phyloP scores from a whole-genome alignment of 495 filamentous ascomycete species.

The Parathielavia appendiculata region DNA sequence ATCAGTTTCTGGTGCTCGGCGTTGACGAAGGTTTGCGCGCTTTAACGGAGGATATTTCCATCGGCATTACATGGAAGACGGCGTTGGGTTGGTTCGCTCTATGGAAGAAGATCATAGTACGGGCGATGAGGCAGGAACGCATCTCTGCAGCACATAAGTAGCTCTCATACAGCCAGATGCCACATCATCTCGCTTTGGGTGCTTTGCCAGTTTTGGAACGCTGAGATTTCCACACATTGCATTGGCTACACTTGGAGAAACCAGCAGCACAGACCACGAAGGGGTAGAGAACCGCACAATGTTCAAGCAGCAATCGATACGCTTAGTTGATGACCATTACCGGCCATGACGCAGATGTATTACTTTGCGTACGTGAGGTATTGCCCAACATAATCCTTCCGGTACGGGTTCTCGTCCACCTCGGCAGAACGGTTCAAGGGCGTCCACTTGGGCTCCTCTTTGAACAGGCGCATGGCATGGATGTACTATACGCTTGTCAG shows the following conservation, averaged over 20 bases:
- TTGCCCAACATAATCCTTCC: slow-evolving; percentile 63
- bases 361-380: slow-evolving; percentile 27
- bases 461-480: slow-evolving; percentile 94
- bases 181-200: too few species aligned
- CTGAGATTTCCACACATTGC: too few species aligned
- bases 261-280: too few species aligned
- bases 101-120: neutral
- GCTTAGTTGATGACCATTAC: too few species aligned
- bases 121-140: neutral
- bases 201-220: too few species aligned
- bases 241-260: too few species aligned
- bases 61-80: slow-evolving; percentile 16
- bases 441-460: slow-evolving; percentile 98
- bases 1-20: slow-evolving; percentile 8
- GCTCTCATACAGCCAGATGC: too few species aligned
- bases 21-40: slow-evolving; percentile 6
- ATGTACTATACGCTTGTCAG: slow-evolving; percentile 60
- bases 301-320: too few species aligned
- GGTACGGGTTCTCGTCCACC: slow-evolving; percentile 69
- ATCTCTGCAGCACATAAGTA: neutral
- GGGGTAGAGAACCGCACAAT: too few species aligned
- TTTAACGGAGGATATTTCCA: neutral
- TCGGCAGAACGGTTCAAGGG: slow-evolving; percentile 78
- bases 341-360: too few species aligned
- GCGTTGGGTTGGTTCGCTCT: slow-evolving; percentile 13